Conservation (phyloP, 75 land plant genomes). For the Isoetes taiwanensis region DNA sequence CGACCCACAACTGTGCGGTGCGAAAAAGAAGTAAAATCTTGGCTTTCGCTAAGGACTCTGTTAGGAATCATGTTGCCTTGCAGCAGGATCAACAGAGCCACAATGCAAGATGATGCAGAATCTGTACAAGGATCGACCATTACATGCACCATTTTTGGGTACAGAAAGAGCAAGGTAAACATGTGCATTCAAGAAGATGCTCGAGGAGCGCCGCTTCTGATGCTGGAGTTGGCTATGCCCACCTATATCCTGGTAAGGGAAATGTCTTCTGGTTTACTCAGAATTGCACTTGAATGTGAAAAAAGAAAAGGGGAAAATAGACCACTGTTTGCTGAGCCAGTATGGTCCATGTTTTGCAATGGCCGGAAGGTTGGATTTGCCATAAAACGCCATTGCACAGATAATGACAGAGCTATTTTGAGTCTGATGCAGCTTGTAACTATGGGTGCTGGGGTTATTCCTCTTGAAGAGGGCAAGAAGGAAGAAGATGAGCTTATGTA, state of each 20-base stretch:
- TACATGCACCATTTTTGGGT: too few relatives aligned
- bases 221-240: constrained; percentile 52
- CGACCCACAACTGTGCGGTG: constrained; percentile 11
- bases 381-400: constrained; percentile 9
- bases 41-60: constrained; percentile 13
- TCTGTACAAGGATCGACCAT: too few relatives aligned
- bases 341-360: constrained; percentile 55
- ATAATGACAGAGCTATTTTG: constrained; percentile 12
- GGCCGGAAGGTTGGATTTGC: constrained; percentile 57
- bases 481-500: constrained; percentile 44
- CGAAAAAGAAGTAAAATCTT: constrained; percentile 10
- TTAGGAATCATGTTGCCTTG: constrained; percentile 11
- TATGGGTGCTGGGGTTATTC: constrained; percentile 57
- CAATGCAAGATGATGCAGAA: too few relatives aligned
- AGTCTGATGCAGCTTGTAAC: constrained; percentile 31
- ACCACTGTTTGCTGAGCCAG: constrained; percentile 32
- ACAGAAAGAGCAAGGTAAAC: too few relatives aligned
- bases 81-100: constrained; percentile 4
- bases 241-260: constrained; percentile 38
- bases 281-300: constrained; percentile 42
- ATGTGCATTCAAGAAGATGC: neutral
- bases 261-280: constrained; percentile 38
- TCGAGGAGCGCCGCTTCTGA: constrained; percentile 15
- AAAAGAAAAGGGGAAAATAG: constrained; percentile 4
- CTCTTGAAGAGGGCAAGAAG: too few relatives aligned